These are phyloP conservation scores for Elaeis guineensis DNA, from an alignment of 176 grass and related monocot genomes.

Conservation along the genomic window DNA sequence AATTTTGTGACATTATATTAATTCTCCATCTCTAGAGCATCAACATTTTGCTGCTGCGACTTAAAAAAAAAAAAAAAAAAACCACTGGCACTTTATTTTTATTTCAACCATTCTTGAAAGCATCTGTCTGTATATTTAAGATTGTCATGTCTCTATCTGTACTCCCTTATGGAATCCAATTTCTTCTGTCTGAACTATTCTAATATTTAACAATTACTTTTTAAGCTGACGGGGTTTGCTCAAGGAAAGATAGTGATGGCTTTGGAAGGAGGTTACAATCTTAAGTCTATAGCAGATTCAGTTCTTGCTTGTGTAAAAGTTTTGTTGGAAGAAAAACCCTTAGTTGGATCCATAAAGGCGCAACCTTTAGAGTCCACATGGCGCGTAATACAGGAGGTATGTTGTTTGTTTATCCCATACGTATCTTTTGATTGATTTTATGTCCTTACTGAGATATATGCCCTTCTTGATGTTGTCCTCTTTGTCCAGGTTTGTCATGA, in stretches of 20 bases:
- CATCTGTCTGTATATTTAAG: too few relatives aligned
- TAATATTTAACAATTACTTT: not conserved
- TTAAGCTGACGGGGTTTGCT: constrained; percentile 74
- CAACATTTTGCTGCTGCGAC: too few relatives aligned
- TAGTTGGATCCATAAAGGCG: constrained; percentile 23
- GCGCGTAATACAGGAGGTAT: constrained; percentile 77
- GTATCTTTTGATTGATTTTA: constrained; percentile 14
- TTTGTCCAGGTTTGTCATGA: constrained; percentile 69
- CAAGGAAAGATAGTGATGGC: constrained; percentile 89
- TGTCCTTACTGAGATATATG: constrained; percentile 12
- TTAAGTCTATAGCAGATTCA: constrained; percentile 82
- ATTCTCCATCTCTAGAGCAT: too few relatives aligned
- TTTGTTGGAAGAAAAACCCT: constrained; percentile 65
- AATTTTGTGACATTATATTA: too few relatives aligned
- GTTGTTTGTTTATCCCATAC: constrained; percentile 21
- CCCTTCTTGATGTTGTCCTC: not conserved
- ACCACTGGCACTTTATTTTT: not conserved
- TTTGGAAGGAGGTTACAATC: constrained; percentile 95
- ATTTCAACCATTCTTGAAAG: too few relatives aligned
- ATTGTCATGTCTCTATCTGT: too few relatives aligned
- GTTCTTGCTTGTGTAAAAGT: constrained; percentile 70
- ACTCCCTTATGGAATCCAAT: too few relatives aligned
- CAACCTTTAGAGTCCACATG: constrained; percentile 72
- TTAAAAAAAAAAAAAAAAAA: too few relatives aligned
- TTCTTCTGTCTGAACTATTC: too few relatives aligned